A percentile compares a stretch with the other conserved stretches of the same genome.
These are phyloP conservation scores for Paramarasmius palmivorus DNA, from an alignment of 1,284 basidiomycete genomes.

Conservation along the genomic window DNA sequence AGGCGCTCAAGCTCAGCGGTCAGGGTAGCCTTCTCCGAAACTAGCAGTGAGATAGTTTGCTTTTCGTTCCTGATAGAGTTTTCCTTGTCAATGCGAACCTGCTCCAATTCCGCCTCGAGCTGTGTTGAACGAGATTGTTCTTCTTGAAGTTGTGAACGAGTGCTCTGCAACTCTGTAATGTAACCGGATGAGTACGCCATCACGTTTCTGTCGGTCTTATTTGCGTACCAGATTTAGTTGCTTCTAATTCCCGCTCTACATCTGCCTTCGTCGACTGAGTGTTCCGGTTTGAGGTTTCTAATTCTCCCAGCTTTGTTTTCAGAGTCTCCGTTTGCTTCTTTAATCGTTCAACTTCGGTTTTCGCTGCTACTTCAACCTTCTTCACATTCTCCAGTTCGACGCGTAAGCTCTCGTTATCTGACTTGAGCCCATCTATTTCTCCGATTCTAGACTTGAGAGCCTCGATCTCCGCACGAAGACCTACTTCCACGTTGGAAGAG, in stretches of 20 bases:
- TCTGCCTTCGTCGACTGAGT: slow-evolving; percentile 1
- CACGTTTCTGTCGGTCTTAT: neutral
- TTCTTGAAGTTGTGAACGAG: slow-evolving; percentile 28
- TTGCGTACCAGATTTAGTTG: slow-evolving; percentile 7
- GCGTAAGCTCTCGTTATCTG: neutral
- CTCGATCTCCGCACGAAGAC: neutral
- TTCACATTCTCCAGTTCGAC: neutral
- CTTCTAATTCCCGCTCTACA: slow-evolving; percentile 1
- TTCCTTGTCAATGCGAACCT: slow-evolving; percentile 32
- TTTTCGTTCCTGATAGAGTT: slow-evolving; percentile 51
- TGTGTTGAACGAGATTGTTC: slow-evolving; percentile 25
- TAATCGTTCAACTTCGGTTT: neutral
- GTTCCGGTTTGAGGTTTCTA: neutral
- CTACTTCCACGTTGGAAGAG: neutral
- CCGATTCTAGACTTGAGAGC: neutral
- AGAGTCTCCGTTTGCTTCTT: neutral
- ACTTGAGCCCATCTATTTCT: neutral
- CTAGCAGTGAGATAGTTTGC: slow-evolving; percentile 65
- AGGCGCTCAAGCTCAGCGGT: slow-evolving; percentile 52
- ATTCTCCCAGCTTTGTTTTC: neutral
- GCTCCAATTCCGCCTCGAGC: slow-evolving; percentile 33
- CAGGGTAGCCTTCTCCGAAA: slow-evolving; percentile 68
- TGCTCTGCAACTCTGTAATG: slow-evolving; percentile 24
- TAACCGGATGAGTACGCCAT: neutral
- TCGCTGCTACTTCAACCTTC: slow-evolving; percentile 5